Evolutionary conservation across 805 yeast species (phyloP).

Genomic region (Myxozyma melibiosi): DNA sequence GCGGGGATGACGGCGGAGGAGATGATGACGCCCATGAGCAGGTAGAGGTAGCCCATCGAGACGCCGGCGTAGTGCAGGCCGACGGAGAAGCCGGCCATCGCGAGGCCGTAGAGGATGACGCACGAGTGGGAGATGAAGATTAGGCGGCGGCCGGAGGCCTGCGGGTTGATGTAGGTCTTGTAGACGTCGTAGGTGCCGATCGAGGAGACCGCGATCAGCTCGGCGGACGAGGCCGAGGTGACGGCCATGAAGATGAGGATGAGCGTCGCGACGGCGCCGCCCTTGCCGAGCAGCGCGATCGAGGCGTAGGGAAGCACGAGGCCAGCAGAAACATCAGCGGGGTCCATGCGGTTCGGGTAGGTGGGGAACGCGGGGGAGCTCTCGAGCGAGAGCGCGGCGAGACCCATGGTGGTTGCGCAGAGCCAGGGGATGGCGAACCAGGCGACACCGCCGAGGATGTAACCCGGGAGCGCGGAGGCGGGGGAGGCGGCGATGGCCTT

Average conservation of each 20-base stretch:
- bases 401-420: constrained; percentile 42
- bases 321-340: constrained; percentile 73
- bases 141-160: constrained; percentile 68
- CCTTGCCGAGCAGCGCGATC: constrained; percentile 74
- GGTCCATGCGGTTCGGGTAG: constrained; percentile 64
- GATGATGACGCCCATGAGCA: constrained; percentile 80
- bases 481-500: constrained; percentile 51
- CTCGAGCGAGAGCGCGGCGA: constrained; percentile 56
- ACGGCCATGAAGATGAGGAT: constrained; percentile 81
- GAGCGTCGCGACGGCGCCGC: constrained; percentile 80
- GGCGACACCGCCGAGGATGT: constrained; percentile 51
- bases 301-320: constrained; percentile 66
- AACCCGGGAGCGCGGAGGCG: constrained; percentile 48
- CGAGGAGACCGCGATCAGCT: constrained; percentile 79
- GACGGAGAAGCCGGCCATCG: constrained; percentile 76
- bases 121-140: constrained; percentile 64
- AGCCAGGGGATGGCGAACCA: constrained; percentile 51
- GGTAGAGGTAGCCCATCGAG: constrained; percentile 80
- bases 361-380: constrained; percentile 71
- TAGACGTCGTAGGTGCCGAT: constrained; percentile 78
- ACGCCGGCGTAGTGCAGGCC: constrained; percentile 80
- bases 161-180: constrained; percentile 73
- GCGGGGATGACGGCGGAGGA: constrained; percentile 44
- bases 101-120: constrained; percentile 57
- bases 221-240: constrained; percentile 85